A percentile compares a stretch with the other conserved stretches of the same genome.
These are phyloP conservation scores for Isatis lusitanica DNA, from an alignment of 441 rosid species.

Conservation along the genomic window DNA sequence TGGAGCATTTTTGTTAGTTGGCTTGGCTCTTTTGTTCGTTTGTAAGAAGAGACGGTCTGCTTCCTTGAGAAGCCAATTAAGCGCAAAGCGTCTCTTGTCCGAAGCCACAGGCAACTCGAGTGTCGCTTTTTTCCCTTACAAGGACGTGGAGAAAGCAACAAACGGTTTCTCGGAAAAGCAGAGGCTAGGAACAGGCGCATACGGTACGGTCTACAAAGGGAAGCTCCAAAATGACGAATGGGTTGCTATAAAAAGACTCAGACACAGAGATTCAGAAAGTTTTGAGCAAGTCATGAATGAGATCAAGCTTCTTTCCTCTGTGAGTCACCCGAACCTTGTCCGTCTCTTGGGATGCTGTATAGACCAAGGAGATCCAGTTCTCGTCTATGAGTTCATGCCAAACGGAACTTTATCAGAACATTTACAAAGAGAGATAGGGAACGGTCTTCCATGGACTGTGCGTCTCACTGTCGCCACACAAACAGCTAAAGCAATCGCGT, in stretches of 20 bases:
- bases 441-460: conserved; percentile 72
- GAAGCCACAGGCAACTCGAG: conserved; percentile 57
- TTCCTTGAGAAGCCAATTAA: conserved; percentile 41
- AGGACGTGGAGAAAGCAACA: conserved; percentile 79
- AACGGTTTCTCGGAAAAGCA: conserved; percentile 67
- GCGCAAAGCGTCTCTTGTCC: conserved; percentile 45
- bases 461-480: conserved; percentile 72
- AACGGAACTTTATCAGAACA: conserved; percentile 88
- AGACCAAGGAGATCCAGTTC: conserved; percentile 80
- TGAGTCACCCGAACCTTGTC: conserved; percentile 82
- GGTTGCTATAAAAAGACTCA: conserved; percentile 87
- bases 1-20: conserved; percentile 48
- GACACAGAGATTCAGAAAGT: conserved; percentile 59
- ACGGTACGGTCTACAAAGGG: conserved; percentile 83
- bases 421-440: conserved; percentile 67
- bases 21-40: conserved; percentile 42
- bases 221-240: conserved; percentile 60
- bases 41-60: conserved; percentile 39
- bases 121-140: conserved; percentile 71
- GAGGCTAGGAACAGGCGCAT: conserved; percentile 87
- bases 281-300: conserved; percentile 78
- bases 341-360: conserved; percentile 85
- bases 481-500: conserved; percentile 82
- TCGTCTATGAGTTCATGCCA: conserved; percentile 91
- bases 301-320: conserved; percentile 86